phyloP scores from a whole-genome alignment of 352 stramenopile genomes.

The Globisporangium viniferum region DNA sequence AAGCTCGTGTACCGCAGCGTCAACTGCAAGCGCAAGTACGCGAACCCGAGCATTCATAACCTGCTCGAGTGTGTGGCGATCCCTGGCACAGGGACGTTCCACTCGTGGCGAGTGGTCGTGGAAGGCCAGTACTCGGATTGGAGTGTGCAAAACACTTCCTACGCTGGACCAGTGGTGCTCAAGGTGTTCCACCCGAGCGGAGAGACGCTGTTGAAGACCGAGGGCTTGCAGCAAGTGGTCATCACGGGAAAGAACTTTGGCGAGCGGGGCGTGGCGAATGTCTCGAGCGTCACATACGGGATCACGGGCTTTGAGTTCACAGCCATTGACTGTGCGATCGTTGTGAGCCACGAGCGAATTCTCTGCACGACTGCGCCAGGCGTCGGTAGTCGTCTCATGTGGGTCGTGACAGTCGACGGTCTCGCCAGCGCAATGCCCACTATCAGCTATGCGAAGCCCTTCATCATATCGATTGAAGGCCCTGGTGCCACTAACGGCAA shows the following conservation, averaged over 20 bases:
- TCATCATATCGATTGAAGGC: constrained; percentile 33
- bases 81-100: constrained; percentile 38
- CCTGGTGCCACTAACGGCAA: constrained; percentile 29
- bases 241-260: constrained; percentile 67
- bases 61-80: constrained; percentile 51
- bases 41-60: constrained; percentile 32
- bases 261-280: constrained; percentile 21
- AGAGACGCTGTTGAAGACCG: constrained; percentile 44
- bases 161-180: constrained; percentile 51
- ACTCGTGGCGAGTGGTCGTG: constrained; percentile 41
- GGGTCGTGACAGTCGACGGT: constrained; percentile 58
- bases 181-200: constrained; percentile 48
- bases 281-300: constrained; percentile 50
- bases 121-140: constrained; percentile 36
- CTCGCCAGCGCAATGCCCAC: constrained; percentile 43
- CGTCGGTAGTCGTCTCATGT: constrained; percentile 45
- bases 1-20: constrained; percentile 27
- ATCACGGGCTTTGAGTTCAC: constrained; percentile 44
- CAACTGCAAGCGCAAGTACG: constrained; percentile 61
- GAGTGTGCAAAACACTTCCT: constrained; percentile 39
- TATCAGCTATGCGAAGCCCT: constrained; percentile 60
- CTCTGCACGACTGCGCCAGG: constrained; percentile 41
- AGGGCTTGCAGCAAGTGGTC: constrained; percentile 45
- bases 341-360: constrained; percentile 53
- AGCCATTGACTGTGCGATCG: constrained; percentile 34